Evolutionary conservation across 1,284 basidiomycete genomes (phyloP).

Genomic region (Cystobasidiaceae sp.): DNA sequence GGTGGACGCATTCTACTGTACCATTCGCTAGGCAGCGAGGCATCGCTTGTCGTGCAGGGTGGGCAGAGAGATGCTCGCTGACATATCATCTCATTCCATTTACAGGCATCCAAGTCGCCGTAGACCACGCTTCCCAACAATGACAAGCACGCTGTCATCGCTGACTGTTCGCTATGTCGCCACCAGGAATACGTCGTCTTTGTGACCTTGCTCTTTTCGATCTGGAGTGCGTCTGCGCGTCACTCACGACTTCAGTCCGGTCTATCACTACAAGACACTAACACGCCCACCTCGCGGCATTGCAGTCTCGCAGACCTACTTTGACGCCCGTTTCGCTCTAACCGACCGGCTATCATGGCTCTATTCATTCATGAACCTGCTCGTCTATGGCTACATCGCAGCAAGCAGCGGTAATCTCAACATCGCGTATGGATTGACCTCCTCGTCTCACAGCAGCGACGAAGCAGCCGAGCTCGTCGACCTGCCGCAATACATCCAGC

Average conservation of each 20-base stretch:
- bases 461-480: neutral
- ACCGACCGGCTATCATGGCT: neutral
- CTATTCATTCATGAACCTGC: neutral
- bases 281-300: too few species aligned
- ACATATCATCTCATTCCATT: too few species aligned
- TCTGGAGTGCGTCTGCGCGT: neutral
- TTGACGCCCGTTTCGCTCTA: neutral
- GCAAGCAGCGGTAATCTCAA: neutral
- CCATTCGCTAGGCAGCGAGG: too few species aligned
- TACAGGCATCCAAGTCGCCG: too few species aligned
- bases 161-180: too few species aligned
- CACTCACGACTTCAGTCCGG: too few species aligned
- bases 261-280: too few species aligned
- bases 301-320: neutral
- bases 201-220: neutral
- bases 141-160: too few species aligned
- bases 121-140: too few species aligned
- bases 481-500: neutral
- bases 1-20: too few species aligned
- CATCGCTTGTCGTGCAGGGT: too few species aligned
- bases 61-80: too few species aligned
- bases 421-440: neutral
- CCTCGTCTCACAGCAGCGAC: neutral
- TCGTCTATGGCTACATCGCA: neutral
- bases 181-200: neutral